Evolutionary conservation across 2,329 filamentous ascomycete genomes (phyloP).

Genomic region (Leptoxyphium fumago): DNA sequence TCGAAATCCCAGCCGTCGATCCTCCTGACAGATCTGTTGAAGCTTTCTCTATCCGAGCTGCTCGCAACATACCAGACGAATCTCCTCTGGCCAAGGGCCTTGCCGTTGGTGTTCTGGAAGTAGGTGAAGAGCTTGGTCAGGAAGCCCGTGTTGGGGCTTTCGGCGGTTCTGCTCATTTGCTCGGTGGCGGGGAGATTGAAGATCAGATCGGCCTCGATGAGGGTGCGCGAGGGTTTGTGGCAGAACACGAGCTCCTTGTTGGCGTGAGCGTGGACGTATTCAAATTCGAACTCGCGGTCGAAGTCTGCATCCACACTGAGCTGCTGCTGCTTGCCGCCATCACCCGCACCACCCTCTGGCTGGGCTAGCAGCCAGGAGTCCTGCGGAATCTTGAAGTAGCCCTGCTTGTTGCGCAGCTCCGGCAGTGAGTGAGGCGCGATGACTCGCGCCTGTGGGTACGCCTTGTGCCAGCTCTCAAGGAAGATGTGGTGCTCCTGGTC

Average conservation of each 20-base stretch:
- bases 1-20: conserved; percentile 76
- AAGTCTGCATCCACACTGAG: conserved; percentile 57
- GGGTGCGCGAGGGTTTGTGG: conserved; percentile 60
- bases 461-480: conserved; percentile 67
- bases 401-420: conserved; percentile 52
- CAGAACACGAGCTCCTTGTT: conserved; percentile 84
- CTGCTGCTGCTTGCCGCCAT: conserved; percentile 14
- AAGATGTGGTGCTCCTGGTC: conserved; percentile 96
- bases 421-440: conserved; percentile 71
- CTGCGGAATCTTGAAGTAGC: conserved; percentile 17
- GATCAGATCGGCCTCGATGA: conserved; percentile 80
- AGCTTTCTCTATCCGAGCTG: conserved; percentile 47
- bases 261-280: conserved; percentile 64
- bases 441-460: conserved; percentile 64
- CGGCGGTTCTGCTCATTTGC: conserved; percentile 50
- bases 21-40: conserved; percentile 51
- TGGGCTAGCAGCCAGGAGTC: conserved; percentile 39
- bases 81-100: conserved; percentile 60
- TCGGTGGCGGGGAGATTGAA: conserved; percentile 84
- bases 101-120: conserved; percentile 46
- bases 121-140: conserved; percentile 41
- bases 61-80: conserved; percentile 66
- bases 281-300: conserved; percentile 68
- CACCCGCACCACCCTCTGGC: conserved; percentile 16
- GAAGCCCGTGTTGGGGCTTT: conserved; percentile 41